Base-by-base conservation (phyloP, 257 asterid genomes). In the Scutellaria baicalensis region DNA sequence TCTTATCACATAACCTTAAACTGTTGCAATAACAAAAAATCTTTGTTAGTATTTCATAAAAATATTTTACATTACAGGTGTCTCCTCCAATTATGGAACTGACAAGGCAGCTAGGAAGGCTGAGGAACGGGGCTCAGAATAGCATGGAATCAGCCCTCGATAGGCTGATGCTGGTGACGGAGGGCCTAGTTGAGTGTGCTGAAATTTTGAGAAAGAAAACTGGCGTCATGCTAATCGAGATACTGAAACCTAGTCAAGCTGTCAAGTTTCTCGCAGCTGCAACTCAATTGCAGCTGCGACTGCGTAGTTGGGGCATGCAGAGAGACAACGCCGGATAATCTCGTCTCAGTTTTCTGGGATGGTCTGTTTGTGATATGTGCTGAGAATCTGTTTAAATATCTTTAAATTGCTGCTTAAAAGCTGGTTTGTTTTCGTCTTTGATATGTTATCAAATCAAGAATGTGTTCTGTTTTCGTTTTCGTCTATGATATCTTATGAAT, bases 201-300 rank as follows among this genome's bases (percentile, higher is more conserved):
- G 86, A 85, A 56, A 14, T 61, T 44, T 44, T 81, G 67, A 83
- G 84, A 39, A 58, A 10, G 47, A 85, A 59, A 58, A 75, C 78
- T 0, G 43, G 66, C 0, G 1, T n/a, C 10, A 45, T 54, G 67
- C 33, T 80, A 17, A n/a, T 82, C 57, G 83, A 73, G 31, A 80
- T 72, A 13, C 65, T 85, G 6, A 69, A 59, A 20, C 71, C 84
- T 11, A 1, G 52, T 9, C 84, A 80, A 38, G 58, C 63, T 0
- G 27, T 80, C 10, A 55, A 58, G 64, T 83, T 83, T 72, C 45
- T 85, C 36, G 86, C 80, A 0, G 84, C 79, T 8, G 74, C 57
- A 6, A 65, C 64, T n/a, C 55, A 59, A 12, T 35, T 75, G 72
- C 82, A 68, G 13, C 73, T 78, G 35, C 42, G 23, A 6, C 48